Evolutionary conservation across 2,329 filamentous ascomycete species (phyloP).

Genomic region (Microdochium trichocladiopsis): DNA sequence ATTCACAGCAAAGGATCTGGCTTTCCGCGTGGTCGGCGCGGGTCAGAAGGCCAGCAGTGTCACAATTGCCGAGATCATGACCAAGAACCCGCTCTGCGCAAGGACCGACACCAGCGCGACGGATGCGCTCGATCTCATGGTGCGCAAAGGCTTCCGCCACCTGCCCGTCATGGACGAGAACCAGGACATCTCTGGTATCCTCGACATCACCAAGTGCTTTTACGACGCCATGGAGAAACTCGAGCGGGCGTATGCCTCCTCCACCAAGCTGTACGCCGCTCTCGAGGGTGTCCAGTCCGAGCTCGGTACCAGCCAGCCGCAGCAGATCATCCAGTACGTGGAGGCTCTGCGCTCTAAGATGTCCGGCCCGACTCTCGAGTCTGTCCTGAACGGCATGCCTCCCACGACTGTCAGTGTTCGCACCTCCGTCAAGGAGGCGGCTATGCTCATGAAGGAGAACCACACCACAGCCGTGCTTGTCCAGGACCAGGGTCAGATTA

Average conservation of each 20-base stretch:
- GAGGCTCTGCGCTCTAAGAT: conserved; percentile 93
- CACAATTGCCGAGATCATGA: conserved; percentile 98
- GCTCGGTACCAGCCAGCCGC: conserved; percentile 88
- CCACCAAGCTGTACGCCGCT: conserved; percentile 95
- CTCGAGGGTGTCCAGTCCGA: conserved; percentile 97
- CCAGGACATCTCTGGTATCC: conserved; percentile 94
- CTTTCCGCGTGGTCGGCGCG: conserved; percentile 89
- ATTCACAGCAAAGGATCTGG: conserved; percentile 97
- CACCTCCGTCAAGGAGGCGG: conserved; percentile 94
- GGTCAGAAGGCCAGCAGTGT: conserved; percentile 84
- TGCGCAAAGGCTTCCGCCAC: conserved; percentile 95
- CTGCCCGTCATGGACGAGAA: conserved; percentile 99
- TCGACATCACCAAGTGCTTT: conserved; percentile 99
- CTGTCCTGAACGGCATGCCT: conserved; percentile 83
- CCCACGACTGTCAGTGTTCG: conserved; percentile 93
- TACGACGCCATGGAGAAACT: conserved; percentile 99
- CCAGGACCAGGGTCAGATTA: conserved; percentile 94
- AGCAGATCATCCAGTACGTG: conserved; percentile 98
- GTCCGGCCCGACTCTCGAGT: conserved; percentile 94
- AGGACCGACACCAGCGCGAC: conserved; percentile 97
- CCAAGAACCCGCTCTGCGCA: conserved; percentile 96
- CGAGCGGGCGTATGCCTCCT: conserved; percentile 94
- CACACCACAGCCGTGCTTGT: conserved; percentile 95
- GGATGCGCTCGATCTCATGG: conserved; percentile 95
- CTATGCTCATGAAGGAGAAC: conserved; percentile 95